Evolutionary conservation across 495 filamentous ascomycete genomes (phyloP).

Genomic region (Pyrenopolyporus hunteri): DNA sequence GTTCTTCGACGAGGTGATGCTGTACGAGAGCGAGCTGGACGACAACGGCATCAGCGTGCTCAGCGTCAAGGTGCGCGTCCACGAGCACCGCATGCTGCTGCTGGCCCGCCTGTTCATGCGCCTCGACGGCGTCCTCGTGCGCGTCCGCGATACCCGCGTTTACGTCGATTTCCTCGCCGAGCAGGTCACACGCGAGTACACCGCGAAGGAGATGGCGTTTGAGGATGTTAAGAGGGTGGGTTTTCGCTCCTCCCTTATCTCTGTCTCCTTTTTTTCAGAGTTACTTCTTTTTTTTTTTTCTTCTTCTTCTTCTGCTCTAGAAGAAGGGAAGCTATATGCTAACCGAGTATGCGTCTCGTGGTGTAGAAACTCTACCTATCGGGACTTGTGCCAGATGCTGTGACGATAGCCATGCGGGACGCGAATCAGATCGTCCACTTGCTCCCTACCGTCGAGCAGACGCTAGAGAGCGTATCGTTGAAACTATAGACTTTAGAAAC

Average conservation of each 20-base stretch:
- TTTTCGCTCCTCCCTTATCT: slow-evolving; percentile 9
- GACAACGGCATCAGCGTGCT: slow-evolving; percentile 93
- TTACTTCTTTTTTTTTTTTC: too few species aligned
- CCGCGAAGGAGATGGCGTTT: slow-evolving; percentile 79
- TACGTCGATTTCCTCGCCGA: slow-evolving; percentile 87
- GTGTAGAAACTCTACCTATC: slow-evolving; percentile 69
- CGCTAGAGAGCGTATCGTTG: slow-evolving; percentile 52
- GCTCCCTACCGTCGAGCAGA: slow-evolving; percentile 70
- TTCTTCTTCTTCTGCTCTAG: too few species aligned
- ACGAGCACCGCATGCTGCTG: slow-evolving; percentile 83
- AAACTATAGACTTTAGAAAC: background rate
- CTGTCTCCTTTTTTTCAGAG: background rate
- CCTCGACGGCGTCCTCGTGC: slow-evolving; percentile 84
- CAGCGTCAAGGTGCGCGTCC: slow-evolving; percentile 87
- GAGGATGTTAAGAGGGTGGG: slow-evolving; percentile 75
- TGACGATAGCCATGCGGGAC: slow-evolving; percentile 80
- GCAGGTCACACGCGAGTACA: slow-evolving; percentile 88
- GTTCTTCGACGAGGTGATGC: slow-evolving; percentile 91
- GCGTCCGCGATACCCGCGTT: slow-evolving; percentile 86
- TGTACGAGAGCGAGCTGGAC: slow-evolving; percentile 97
- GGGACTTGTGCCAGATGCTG: slow-evolving; percentile 66
- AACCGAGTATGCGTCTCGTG: background rate
- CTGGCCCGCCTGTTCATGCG: slow-evolving; percentile 91
- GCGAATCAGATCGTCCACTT: slow-evolving; percentile 77
- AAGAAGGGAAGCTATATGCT: too few species aligned